phyloP scores from a whole-genome alignment of 108 stramenopile genomes.

The Skeletonema grethae region DNA sequence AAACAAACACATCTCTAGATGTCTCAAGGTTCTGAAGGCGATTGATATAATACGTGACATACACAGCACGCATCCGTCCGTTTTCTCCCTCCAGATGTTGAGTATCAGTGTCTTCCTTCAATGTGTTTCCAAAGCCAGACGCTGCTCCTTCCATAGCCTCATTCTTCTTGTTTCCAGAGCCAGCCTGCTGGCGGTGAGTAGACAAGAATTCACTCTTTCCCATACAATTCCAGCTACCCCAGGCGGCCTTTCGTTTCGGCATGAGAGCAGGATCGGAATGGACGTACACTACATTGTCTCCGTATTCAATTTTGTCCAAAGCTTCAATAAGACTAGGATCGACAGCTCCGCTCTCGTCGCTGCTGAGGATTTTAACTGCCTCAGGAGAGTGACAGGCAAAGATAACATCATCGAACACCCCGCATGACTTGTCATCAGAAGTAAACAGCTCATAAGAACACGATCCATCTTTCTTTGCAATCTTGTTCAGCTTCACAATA shows the following conservation, averaged over 20 bases:
- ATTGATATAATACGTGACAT: constrained; percentile 97
- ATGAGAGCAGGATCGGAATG: constrained; percentile 92
- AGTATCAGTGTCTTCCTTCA: background rate
- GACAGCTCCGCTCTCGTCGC: constrained; percentile 6
- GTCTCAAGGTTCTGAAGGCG: constrained; percentile 85
- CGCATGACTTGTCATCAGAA: constrained; percentile 37
- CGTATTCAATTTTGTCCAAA: constrained; percentile 71
- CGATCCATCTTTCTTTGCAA: constrained; percentile 14
- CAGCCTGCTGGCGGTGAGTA: constrained; percentile 21
- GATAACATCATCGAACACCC: constrained; percentile 81
- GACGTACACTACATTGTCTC: constrained; percentile 87
- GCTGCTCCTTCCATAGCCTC: constrained; percentile 77
- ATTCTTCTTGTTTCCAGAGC: constrained; percentile 19
- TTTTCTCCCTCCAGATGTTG: constrained; percentile 57
- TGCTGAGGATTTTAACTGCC: constrained; percentile 59
- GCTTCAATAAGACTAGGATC: constrained; percentile 40
- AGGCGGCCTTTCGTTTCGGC: constrained; percentile 81
- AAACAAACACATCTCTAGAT: constrained; percentile 82
- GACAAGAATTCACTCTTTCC: constrained; percentile 59
- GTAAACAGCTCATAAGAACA: constrained; percentile 52
- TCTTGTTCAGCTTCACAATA: constrained; percentile 58
- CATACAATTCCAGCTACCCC: constrained; percentile 96
- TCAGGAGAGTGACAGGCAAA: constrained; percentile 93
- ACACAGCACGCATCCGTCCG: constrained; percentile 81
- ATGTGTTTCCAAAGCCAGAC: constrained; percentile 70